A percentile compares a stretch with the other conserved stretches of the same genome.
phyloP scores from a whole-genome alignment of 371 early-diverging fungal species.

The Apophysomyces variabilis region DNA sequence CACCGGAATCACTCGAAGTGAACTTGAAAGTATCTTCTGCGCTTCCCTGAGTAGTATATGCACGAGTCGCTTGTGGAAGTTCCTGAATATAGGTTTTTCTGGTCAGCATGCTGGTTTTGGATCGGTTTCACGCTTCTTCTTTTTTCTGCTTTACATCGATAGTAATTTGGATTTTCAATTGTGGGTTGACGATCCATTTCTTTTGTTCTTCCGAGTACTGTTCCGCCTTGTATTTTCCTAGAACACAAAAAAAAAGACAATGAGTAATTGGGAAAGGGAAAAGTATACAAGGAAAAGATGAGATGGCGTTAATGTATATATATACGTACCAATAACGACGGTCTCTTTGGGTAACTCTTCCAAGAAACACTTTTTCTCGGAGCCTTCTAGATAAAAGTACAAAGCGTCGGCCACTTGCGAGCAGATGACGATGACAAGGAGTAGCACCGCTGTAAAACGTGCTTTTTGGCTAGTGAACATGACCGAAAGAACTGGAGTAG shows the following conservation, averaged over 20 bases:
- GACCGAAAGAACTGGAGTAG: not conserved
- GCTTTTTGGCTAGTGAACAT: conserved; percentile 2
- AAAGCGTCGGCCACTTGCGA: conserved; percentile 57
- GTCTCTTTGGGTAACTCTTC: conserved; percentile 95
- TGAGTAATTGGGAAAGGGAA: too few species aligned
- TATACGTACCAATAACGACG: conserved; percentile 71
- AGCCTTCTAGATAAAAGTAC: conserved; percentile 91
- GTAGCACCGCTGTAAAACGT: conserved; percentile 8
- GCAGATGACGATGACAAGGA: conserved; percentile 19
- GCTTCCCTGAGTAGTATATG: conserved; percentile 76
- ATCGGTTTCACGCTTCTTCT: too few species aligned
- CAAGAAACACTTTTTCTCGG: conserved; percentile 90
- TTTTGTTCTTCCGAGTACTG: conserved; percentile 72
- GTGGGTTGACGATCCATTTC: conserved; percentile 71
- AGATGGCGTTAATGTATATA: not conserved
- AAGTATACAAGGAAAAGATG: not conserved
- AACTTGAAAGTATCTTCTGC: conserved; percentile 85
- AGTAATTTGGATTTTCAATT: conserved; percentile 72
- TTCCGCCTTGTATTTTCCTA: conserved; percentile 83
- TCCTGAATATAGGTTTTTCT: conserved; percentile 38
- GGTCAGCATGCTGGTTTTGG: not conserved
- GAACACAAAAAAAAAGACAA: not conserved
- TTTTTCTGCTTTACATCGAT: conserved; percentile 62
- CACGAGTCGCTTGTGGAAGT: conserved; percentile 57
- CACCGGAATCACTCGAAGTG: conserved; percentile 85